These are phyloP conservation scores for Adenanthera pavonina DNA, from an alignment of 306 rosid species.

Conservation along the genomic window DNA sequence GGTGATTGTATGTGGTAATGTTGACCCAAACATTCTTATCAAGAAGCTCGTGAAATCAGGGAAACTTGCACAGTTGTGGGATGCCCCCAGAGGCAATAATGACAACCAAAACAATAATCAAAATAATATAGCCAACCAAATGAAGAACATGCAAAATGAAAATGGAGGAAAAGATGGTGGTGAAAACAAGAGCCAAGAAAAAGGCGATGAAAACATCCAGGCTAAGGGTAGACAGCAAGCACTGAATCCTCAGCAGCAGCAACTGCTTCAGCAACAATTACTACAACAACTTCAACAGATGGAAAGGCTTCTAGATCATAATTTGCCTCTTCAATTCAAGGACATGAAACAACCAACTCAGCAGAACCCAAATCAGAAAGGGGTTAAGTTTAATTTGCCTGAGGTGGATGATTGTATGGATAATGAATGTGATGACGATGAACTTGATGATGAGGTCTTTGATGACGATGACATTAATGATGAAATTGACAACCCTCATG, in stretches of 20 bases:
- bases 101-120: constrained; percentile 20
- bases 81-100: constrained; percentile 47
- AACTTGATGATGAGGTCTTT: constrained; percentile 37
- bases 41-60: constrained; percentile 89
- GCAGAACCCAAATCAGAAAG: constrained; percentile 51
- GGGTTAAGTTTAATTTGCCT: constrained; percentile 58
- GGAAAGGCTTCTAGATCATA: constrained; percentile 75
- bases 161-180: constrained; percentile 46
- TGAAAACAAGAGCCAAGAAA: constrained; percentile 48
- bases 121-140: constrained; percentile 54
- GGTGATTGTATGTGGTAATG: constrained; percentile 83
- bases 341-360: constrained; percentile 52
- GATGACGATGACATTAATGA: neutral
- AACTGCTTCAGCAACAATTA: constrained; percentile 42
- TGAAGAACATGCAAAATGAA: constrained; percentile 69
- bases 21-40: constrained; percentile 79
- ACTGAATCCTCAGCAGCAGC: constrained; percentile 46
- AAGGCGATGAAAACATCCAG: constrained; percentile 51
- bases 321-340: constrained; percentile 62
- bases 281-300: constrained; percentile 60
- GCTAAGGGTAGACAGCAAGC: constrained; percentile 53
- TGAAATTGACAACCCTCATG: constrained; percentile 53
- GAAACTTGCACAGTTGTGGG: constrained; percentile 92
- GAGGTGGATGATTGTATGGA: constrained; percentile 62
- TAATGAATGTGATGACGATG: constrained; percentile 48